Evolutionary conservation across 495 filamentous ascomycete genomes (phyloP).

Genomic region (Talaromyces thailandensis): DNA sequence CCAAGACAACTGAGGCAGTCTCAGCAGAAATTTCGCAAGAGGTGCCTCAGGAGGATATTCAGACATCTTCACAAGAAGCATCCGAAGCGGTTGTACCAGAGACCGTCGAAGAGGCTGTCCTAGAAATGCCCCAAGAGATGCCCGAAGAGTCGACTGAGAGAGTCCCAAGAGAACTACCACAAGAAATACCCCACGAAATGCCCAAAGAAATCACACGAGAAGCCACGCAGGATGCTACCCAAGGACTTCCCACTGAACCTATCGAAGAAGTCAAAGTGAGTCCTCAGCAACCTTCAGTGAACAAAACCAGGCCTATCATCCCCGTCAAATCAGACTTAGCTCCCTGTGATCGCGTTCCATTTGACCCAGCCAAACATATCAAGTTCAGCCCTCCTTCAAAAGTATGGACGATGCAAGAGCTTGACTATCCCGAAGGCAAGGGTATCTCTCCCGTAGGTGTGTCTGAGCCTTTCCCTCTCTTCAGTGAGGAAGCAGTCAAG

Average conservation of each 20-base stretch:
- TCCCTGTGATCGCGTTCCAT: conserved; percentile 15
- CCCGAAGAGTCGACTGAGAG: background rate
- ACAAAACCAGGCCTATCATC: conserved; percentile 8
- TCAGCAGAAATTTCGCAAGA: background rate
- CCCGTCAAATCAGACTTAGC: conserved; percentile 1
- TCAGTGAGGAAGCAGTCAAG: conserved; percentile 55
- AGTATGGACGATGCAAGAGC: conserved; percentile 50
- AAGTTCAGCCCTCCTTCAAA: conserved; percentile 41
- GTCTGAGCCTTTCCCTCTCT: conserved; percentile 66
- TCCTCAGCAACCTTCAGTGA: background rate
- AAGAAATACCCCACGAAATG: background rate
- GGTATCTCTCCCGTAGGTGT: conserved; percentile 61
- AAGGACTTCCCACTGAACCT: background rate
- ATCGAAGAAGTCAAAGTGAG: background rate
- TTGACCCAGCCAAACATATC: conserved; percentile 48
- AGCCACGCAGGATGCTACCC: background rate
- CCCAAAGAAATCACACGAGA: background rate
- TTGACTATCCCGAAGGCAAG: conserved; percentile 42
- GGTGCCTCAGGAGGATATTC: background rate
- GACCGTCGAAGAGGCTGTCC: background rate
- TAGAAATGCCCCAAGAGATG: background rate
- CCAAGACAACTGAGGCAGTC: background rate
- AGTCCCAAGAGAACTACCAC: background rate
- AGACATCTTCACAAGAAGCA: background rate
- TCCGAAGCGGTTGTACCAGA: background rate